Conservation (phyloP, 495 filamentous ascomycete genomes). For the Schizothecium vesticola region DNA sequence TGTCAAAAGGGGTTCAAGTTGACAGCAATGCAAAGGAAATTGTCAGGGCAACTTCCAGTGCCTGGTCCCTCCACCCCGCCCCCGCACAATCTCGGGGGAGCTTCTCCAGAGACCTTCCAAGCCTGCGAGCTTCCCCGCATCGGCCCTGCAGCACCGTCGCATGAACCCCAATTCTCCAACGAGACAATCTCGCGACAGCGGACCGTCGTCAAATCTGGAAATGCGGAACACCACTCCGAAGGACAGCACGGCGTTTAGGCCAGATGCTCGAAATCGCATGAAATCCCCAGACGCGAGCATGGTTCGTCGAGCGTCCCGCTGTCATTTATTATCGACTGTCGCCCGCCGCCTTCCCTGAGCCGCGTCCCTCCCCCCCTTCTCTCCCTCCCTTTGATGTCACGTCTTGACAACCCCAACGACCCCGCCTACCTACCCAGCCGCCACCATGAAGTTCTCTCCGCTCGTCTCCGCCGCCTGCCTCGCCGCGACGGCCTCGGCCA, state of each 20-base stretch:
- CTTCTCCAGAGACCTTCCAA: not conserved
- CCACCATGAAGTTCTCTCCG: slow-evolving; percentile 23
- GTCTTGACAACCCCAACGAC: not conserved
- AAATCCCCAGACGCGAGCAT: not conserved
- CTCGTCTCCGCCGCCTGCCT: slow-evolving; percentile 16
- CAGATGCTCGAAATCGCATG: slow-evolving; percentile 1
- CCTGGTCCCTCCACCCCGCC: not conserved
- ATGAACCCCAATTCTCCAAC: slow-evolving; percentile 20
- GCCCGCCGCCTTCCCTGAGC: not conserved
- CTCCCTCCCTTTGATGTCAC: not conserved
- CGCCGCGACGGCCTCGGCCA: slow-evolving; percentile 15
- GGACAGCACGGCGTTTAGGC: slow-evolving; percentile 27
- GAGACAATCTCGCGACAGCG: slow-evolving; percentile 5
- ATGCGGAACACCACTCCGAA: slow-evolving; percentile 31
- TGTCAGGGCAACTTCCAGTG: not conserved
- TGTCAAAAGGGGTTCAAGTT: not conserved
- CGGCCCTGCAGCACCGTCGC: not conserved
- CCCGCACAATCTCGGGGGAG: not conserved
- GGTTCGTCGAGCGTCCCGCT: not conserved
- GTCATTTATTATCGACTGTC: slow-evolving; percentile 1
- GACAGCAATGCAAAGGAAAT: not conserved
- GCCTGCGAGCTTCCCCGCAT: not conserved
- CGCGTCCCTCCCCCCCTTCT: not conserved
- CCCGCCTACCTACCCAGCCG: not conserved
- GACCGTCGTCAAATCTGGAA: slow-evolving; percentile 28